Base-by-base conservation (phyloP, 257 asterid species). In the Petunia secreta region DNA sequence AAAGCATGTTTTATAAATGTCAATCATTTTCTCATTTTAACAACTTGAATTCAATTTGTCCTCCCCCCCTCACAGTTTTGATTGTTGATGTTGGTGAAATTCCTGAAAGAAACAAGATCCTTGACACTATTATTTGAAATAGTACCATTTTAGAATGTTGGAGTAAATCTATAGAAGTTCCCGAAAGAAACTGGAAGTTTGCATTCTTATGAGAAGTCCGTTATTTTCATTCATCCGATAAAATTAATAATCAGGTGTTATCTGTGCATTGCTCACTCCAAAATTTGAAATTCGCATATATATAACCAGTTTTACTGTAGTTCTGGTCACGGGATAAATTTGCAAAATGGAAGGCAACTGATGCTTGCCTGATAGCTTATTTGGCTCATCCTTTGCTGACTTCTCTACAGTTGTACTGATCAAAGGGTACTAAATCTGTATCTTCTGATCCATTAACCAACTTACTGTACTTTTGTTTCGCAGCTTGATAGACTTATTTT, bases 21-120 rank as follows among this genome's bases (percentile, higher is more conserved):
- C 50, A 10, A 11, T 6, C 16, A 2, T 48, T 63, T 53, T 71
- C 77, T 48, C 62, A 43, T 25, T 71, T 1, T 6, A 50, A 11
- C 11, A n/a, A 16, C 36, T 71, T 43, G 50, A 71, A 34, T 53
- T 71, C 34, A 73, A 73, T 50, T 73, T 10, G 34, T 14, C 62
- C 77, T 50, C 62, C 40, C 34, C 11, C 44, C 2, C 60, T 34
- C 77, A 25, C 4, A 3, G 5, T 48, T 48, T 71, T 5, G 44
- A 2, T 71, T 71, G 60, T 34, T 13, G 78, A 73, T 16, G 57
- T n/a, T 50, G 0, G 46, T 73, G 78, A 73, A 48, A 60, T 34
- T 71, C 77, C 60, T 71, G 43, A 34, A 71, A 71, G 43, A 2
- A 71, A 25, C 43, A 71, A 25, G 77, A 46, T 5, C 11, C 62